phyloP scores from a whole-genome alignment of 1,284 basidiomycete genomes.

The Phaffia rhodozyma region DNA sequence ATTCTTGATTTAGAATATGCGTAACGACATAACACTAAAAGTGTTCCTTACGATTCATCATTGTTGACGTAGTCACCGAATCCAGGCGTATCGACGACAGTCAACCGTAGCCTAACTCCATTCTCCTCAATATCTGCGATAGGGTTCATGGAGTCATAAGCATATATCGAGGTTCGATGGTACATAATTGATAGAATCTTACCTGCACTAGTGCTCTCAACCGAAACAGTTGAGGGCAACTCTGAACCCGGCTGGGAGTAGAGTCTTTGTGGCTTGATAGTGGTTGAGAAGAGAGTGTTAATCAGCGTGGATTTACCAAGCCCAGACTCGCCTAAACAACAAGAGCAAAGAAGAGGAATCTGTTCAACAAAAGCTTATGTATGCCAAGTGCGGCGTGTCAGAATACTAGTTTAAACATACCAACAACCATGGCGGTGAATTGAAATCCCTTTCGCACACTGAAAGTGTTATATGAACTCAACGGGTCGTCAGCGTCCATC shows the following conservation, averaged over 20 bases:
- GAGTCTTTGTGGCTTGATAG: conserved; percentile 76
- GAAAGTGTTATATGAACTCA: background rate
- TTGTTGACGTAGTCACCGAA: conserved; percentile 98
- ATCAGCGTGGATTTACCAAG: conserved; percentile 94
- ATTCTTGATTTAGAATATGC: background rate
- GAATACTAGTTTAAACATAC: conserved; percentile 43
- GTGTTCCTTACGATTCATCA: conserved; percentile 63
- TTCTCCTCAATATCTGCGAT: conserved; percentile 87
- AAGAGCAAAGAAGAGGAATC: conserved; percentile 12
- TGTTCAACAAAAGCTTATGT: conserved; percentile 8
- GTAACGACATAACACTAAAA: background rate
- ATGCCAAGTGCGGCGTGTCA: conserved; percentile 1
- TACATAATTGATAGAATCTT: conserved; percentile 25
- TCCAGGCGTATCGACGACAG: conserved; percentile 94
- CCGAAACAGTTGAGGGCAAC: conserved; percentile 78
- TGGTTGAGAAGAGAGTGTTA: conserved; percentile 94
- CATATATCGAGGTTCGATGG: conserved; percentile 23
- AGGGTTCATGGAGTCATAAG: conserved; percentile 18
- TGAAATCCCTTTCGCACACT: conserved; percentile 68
- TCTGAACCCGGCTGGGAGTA: conserved; percentile 66
- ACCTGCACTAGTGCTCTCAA: conserved; percentile 95
- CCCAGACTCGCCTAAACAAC: conserved; percentile 74
- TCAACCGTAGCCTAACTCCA: conserved; percentile 81
- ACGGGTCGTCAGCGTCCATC: no score
- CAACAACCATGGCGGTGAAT: conserved; percentile 92